Evolutionary conservation across 2,329 filamentous ascomycete species (phyloP).

Genomic region (Alternaria tenuissima): DNA sequence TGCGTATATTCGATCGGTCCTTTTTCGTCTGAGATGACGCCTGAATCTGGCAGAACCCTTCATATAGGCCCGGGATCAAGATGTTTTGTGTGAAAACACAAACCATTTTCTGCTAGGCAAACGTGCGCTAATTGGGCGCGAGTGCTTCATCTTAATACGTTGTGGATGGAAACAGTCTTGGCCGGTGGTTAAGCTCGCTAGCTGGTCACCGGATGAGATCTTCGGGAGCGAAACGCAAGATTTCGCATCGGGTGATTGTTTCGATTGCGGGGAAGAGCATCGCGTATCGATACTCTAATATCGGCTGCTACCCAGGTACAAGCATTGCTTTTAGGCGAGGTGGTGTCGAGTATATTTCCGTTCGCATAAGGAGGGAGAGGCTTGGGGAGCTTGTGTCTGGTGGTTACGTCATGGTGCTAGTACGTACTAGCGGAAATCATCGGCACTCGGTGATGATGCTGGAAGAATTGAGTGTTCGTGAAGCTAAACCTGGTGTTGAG

Average conservation of each 20-base stretch:
- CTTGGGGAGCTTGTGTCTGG: background rate
- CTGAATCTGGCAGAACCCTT: too few species aligned
- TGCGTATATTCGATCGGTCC: background rate
- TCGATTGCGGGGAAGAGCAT: slow-evolving; percentile 1
- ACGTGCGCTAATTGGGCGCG: background rate
- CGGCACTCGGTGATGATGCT: too few species aligned
- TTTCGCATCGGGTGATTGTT: too few species aligned
- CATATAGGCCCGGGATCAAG: too few species aligned
- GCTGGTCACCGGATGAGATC: background rate
- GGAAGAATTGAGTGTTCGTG: too few species aligned
- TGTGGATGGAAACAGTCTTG: background rate
- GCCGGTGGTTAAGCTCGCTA: slow-evolving; percentile 6
- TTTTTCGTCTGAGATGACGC: background rate
- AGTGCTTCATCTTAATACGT: background rate
- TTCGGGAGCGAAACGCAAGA: background rate
- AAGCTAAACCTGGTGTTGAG: too few species aligned
- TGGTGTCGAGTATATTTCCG: background rate
- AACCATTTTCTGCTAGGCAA: background rate
- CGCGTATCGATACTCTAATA: background rate
- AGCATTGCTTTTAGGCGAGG: background rate
- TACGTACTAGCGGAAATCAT: too few species aligned
- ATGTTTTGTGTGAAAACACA: too few species aligned
- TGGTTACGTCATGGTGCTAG: too few species aligned
- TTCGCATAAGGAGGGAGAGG: background rate
- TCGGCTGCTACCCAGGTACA: background rate